These are phyloP conservation scores for Claviceps citrina DNA, from an alignment of 2,329 filamentous ascomycete genomes.

Conservation along the genomic window DNA sequence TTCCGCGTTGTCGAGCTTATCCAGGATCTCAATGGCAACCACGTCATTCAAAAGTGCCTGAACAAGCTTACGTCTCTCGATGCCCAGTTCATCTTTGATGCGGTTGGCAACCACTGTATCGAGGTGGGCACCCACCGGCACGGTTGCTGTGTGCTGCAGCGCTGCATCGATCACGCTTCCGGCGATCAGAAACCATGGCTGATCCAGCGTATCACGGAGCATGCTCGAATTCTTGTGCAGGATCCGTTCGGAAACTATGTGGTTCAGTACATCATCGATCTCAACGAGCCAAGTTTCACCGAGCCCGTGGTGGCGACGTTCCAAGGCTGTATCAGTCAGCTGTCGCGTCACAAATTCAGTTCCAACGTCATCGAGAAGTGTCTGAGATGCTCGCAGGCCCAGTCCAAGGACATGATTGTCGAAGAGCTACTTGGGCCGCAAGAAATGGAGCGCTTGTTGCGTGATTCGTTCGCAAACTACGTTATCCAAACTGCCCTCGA, in stretches of 20 bases:
- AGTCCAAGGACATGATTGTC: slow-evolving; percentile 67
- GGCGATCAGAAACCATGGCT: slow-evolving; percentile 78
- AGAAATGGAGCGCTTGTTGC: slow-evolving; percentile 77
- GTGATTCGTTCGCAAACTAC: slow-evolving; percentile 92
- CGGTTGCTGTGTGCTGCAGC: slow-evolving; percentile 92
- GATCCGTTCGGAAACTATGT: slow-evolving; percentile 98
- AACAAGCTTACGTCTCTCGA: slow-evolving; percentile 78
- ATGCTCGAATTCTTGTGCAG: slow-evolving; percentile 80
- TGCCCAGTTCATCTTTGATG: slow-evolving; percentile 92
- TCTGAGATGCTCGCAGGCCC: slow-evolving; percentile 63
- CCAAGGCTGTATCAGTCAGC: slow-evolving; percentile 50
- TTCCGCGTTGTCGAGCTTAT: slow-evolving; percentile 84
- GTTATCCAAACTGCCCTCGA: slow-evolving; percentile 94
- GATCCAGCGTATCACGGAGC: slow-evolving; percentile 71
- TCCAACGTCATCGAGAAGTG: slow-evolving; percentile 98
- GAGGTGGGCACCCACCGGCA: slow-evolving; percentile 93
- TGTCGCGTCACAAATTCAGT: slow-evolving; percentile 95
- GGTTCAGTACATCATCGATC: slow-evolving; percentile 93
- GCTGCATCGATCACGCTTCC: slow-evolving; percentile 93
- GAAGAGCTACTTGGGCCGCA: slow-evolving; percentile 59
- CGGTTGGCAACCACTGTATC: slow-evolving; percentile 74
- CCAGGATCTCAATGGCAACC: slow-evolving; percentile 94
- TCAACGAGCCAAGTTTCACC: slow-evolving; percentile 76
- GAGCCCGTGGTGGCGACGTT: slow-evolving; percentile 77
- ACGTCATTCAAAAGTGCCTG: slow-evolving; percentile 97